Evolutionary conservation across 108 stramenopile genomes (phyloP).

Genomic region (Schizochytrium sp.): DNA sequence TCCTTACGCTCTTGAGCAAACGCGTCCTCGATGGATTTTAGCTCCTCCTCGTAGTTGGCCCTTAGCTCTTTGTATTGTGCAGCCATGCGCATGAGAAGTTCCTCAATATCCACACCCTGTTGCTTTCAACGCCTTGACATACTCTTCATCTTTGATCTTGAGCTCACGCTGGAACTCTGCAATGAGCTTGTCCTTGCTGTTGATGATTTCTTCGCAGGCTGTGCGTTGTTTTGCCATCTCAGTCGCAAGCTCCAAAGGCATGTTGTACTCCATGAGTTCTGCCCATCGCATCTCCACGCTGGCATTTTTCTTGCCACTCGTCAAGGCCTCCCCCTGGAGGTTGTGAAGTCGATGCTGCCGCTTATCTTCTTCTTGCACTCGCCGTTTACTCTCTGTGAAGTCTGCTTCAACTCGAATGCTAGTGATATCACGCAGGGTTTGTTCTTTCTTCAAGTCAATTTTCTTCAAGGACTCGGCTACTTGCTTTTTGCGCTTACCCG

Average conservation of each 20-base stretch:
- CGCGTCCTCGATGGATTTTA: constrained; percentile 71
- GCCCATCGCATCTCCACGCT: constrained; percentile 81
- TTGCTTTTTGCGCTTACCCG: constrained; percentile 64
- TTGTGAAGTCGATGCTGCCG: constrained; percentile 76
- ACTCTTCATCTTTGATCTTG: constrained; percentile 81
- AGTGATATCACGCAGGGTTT: constrained; percentile 74
- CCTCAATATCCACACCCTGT: constrained; percentile 78
- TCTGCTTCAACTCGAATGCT: constrained; percentile 75
- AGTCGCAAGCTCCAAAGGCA: constrained; percentile 77
- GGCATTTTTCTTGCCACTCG: constrained; percentile 77
- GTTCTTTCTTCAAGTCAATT: constrained; percentile 75
- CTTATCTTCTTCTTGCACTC: constrained; percentile 75
- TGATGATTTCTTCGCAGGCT: constrained; percentile 76
- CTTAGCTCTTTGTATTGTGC: constrained; percentile 76
- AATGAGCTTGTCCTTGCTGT: constrained; percentile 77
- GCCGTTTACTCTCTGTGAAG: constrained; percentile 70
- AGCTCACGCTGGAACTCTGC: constrained; percentile 78
- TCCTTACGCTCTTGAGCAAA: constrained; percentile 74
- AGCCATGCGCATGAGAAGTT: constrained; percentile 75
- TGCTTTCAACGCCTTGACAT: constrained; percentile 79
- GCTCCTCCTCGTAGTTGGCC: constrained; percentile 72
- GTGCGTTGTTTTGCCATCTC: constrained; percentile 75
- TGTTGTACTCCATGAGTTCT: constrained; percentile 77
- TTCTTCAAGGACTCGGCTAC: constrained; percentile 70
- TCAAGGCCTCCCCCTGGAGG: constrained; percentile 79